Evolutionary conservation across 495 filamentous ascomycete species (phyloP), one percentile per base, ranked within the genome.

Genomic region (Podospora fimiseda): DNA sequence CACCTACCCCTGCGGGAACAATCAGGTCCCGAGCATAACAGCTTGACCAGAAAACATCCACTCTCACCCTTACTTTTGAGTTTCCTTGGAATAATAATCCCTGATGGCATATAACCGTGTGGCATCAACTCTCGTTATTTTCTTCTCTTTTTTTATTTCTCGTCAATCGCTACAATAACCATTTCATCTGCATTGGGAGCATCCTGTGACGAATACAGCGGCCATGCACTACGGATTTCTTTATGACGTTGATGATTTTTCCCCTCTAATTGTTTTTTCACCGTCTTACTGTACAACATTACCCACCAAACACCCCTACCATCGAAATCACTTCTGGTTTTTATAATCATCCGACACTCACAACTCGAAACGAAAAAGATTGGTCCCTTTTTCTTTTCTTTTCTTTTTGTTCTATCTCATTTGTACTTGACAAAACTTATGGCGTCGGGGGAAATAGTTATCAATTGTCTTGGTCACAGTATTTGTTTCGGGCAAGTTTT

Each of bases 161-260:
- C 48, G 59, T 70, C 65, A 37, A 62, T 72, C 69, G 53, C 60
- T 72, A 59, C 46, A 47, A 55, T 44, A 55, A 58, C 60, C 62
- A 62, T 56, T 61, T 67, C 60, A 52, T 52, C 46, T 59, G 48
- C 39, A 52, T 58, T 57, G 50, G 55, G 49, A 47, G n/a, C 23
- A 0, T 60, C 54, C 44, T 61, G 61, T 59, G 33, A 64, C 51
- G 59, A 60, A 60, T 50, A 57, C 58, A 62, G 47, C 52, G 48
- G 59, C 61, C 53, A 62, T 55, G 60, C 58, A 55, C 59, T 58
- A 57, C 50, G 60, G 58, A 63, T 57, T 60, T 66, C 53, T 55
- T 60, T 58, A 66, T 41, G 60, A 64, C 48, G 53, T 62, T 58
- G 52, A 66, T 60, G 63, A 60, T 61, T 57, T 16, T 58, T 49